Evolutionary conservation across 116 monocot genomes (phyloP).

Genomic region (Trichopus zeylanicus): DNA sequence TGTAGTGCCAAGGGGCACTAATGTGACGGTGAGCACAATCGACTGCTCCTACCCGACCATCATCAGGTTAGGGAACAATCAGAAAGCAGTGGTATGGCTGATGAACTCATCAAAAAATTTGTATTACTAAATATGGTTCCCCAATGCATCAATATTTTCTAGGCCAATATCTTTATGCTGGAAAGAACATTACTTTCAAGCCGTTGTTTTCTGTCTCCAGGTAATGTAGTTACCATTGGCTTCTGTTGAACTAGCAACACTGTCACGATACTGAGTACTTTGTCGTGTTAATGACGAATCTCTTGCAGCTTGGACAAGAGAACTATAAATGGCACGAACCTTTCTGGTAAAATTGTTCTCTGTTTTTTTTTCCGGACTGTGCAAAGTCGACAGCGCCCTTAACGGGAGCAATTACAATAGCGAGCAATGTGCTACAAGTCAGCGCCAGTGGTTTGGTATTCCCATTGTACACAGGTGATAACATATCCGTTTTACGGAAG

Average conservation of each 20-base stretch:
- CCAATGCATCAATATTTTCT: neutral
- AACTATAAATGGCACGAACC: constrained; percentile 9
- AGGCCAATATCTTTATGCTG: neutral
- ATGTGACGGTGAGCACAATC: constrained; percentile 47
- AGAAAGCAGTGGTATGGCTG: constrained; percentile 28
- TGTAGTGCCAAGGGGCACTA: constrained; percentile 37
- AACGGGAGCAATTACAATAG: too few relatives aligned
- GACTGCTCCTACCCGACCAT: constrained; percentile 44
- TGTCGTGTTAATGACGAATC: neutral
- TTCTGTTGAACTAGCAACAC: neutral
- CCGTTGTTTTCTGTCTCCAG: constrained; percentile 3
- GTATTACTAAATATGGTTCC: too few relatives aligned
- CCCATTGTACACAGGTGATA: too few relatives aligned
- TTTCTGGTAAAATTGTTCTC: constrained; percentile 17
- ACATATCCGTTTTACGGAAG: too few relatives aligned
- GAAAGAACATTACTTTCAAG: constrained; percentile 5
- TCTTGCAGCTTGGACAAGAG: constrained; percentile 18
- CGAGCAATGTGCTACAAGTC: too few relatives aligned
- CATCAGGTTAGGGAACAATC: constrained; percentile 42
- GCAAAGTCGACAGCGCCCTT: too few relatives aligned
- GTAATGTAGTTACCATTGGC: neutral
- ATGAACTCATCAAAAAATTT: neutral
- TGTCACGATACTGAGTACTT: too few relatives aligned
- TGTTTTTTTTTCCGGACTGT: too few relatives aligned
- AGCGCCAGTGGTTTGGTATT: too few relatives aligned